Evolutionary conservation across 306 rosid genomes (phyloP), one percentile per base, ranked within the genome.

Genomic region (Datisca glomerata): DNA sequence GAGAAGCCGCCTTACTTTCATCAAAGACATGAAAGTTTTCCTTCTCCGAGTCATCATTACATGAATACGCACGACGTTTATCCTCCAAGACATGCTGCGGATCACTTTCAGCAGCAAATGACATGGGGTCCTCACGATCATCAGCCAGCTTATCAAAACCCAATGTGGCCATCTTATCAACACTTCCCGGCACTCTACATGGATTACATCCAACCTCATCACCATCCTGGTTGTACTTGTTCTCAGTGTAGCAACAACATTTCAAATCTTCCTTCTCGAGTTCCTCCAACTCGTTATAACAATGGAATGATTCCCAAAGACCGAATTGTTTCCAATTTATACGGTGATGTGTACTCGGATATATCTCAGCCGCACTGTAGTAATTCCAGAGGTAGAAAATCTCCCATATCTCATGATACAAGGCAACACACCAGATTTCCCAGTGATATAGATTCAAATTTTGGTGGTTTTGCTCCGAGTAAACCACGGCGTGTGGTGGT

Each of bases 151-250:
- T 21, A 47, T 51, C 69, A 29, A 16, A 50, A 61, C 31, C 49
- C 58, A 48, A 56, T 19, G 37, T 39, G 33, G 24, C 39, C 44
- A 7, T 24, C 45, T 25, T 45, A 55, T 24, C 70, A 59, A 42
- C 34, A 49, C 50, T 60, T 44, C 28, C 35, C 13, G 10, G 68
- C 47, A 13, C 55, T 24, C 14, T 22, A 38, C 28, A 48, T 31
- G 51, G 54, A 41, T 24, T 40, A 18, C 48, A 37, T 44, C 16
- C 56, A 9, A 56, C 45, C 63, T 59, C 47, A 52, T 47, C 78
- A 66, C 47, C 51, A 55, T 2, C 49, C 70, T 14, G 24, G 38
- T 18, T 66, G 78, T 34, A 43, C 69, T 57, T 61, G 73, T 43
- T 43, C 41, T 7, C 54, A 13, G 16, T 71, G 78, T 58, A 38